These are phyloP conservation scores for Colletotrichum tofieldiae DNA, from an alignment of 2,329 filamentous ascomycete species.

Conservation along the genomic window DNA sequence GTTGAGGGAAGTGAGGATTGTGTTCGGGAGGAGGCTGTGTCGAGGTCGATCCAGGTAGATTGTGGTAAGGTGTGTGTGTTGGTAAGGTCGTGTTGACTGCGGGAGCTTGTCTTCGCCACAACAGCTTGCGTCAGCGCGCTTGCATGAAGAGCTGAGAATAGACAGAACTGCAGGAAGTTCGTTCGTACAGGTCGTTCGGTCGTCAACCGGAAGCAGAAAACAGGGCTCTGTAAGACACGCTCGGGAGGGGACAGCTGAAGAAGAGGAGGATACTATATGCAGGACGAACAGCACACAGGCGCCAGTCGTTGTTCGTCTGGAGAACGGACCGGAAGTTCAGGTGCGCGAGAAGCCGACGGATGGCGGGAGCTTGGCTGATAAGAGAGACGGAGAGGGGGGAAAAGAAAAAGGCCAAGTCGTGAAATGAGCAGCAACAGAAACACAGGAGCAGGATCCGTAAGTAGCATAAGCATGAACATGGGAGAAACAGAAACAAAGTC, in stretches of 20 bases:
- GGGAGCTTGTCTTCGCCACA: slow-evolving; percentile 37
- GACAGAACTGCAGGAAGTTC: not conserved
- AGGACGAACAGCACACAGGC: not conserved
- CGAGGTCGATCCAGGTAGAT: slow-evolving; percentile 14
- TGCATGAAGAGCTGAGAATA: slow-evolving; percentile 25
- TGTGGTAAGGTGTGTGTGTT: not conserved
- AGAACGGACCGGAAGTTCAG: not conserved
- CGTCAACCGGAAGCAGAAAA: slow-evolving; percentile 1
- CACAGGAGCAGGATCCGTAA: not conserved
- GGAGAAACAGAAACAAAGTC: slow-evolving; percentile 22
- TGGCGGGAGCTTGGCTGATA: slow-evolving; percentile 33
- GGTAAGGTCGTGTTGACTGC: slow-evolving; percentile 21
- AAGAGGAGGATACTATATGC: not conserved
- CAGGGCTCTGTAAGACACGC: slow-evolving; percentile 1
- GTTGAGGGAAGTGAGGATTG: slow-evolving; percentile 3
- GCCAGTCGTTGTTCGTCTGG: slow-evolving; percentile 5
- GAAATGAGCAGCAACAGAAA: slow-evolving; percentile 3
- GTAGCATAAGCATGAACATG: slow-evolving; percentile 9
- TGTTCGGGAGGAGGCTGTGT: slow-evolving; percentile 35
- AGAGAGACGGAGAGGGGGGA: not conserved
- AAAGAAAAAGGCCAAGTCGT: not conserved
- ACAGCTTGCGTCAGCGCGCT: slow-evolving; percentile 36
- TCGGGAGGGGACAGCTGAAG: not conserved
- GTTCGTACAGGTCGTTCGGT: slow-evolving; percentile 6
- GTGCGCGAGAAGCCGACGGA: not conserved